Evolutionary conservation across 2,329 filamentous ascomycete species (phyloP).

Genomic region (Colletotrichum sojae): DNA sequence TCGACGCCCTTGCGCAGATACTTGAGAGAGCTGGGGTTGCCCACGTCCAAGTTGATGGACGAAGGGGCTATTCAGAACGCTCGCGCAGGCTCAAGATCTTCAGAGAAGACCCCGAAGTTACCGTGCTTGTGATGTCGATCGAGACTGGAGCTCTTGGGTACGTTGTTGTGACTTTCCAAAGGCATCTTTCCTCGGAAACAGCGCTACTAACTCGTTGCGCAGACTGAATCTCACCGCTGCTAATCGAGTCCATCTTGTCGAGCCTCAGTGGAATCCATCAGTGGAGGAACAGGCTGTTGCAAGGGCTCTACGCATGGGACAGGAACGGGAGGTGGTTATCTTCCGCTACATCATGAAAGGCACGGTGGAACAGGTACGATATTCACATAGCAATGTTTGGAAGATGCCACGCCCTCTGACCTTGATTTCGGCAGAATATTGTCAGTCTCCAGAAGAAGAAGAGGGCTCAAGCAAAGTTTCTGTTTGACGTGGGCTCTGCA

Average conservation of each 20-base stretch:
- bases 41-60: not conserved
- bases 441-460: not conserved
- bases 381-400: not conserved
- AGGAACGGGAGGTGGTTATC: slow-evolving; percentile 46
- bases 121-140: not conserved
- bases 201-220: not conserved
- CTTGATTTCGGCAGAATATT: not conserved
- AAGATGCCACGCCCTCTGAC: not conserved
- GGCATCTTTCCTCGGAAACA: no score
- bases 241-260: not conserved
- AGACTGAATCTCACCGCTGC: slow-evolving; percentile 3
- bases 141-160: not conserved
- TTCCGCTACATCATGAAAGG: not conserved
- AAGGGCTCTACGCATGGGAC: slow-evolving; percentile 48
- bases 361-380: not conserved
- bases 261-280: slow-evolving; percentile 46
- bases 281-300: slow-evolving; percentile 49
- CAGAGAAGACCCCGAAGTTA: not conserved
- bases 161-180: no score
- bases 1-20: not conserved
- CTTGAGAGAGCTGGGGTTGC: not conserved
- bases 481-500: not conserved
- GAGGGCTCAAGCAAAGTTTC: not conserved
- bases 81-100: not conserved
- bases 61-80: not conserved